Evolutionary conservation across 805 yeast species (phyloP).

Genomic region (Candida sphagnicola): DNA sequence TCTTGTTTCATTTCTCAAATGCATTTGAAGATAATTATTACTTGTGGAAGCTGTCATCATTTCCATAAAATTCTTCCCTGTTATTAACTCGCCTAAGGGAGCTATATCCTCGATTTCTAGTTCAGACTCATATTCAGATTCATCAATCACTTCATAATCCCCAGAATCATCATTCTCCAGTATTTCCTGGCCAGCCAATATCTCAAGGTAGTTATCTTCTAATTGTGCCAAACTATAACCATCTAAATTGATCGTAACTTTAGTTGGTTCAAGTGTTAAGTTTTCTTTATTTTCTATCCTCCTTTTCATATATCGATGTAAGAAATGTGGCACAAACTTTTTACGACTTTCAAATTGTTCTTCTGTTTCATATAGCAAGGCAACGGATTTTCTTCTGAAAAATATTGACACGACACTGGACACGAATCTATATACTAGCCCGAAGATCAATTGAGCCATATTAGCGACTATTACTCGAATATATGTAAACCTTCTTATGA

Average conservation of each 20-base stretch:
- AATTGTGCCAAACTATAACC: conserved; percentile 15
- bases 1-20: conserved; percentile 18
- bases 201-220: conserved; percentile 15
- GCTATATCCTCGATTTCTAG: conserved; percentile 9
- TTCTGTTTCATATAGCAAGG: conserved; percentile 10
- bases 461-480: conserved; percentile 16
- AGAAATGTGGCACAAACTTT: conserved; percentile 22
- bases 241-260: conserved; percentile 12
- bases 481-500: conserved; percentile 17
- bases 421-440: not conserved
- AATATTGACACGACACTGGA: too few species aligned
- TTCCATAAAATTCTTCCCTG: conserved; percentile 23
- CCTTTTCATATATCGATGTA: conserved; percentile 22
- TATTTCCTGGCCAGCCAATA: conserved; percentile 23
- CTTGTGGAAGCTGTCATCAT: conserved; percentile 14
- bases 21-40: conserved; percentile 20
- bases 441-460: conserved; percentile 17
- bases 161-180: conserved; percentile 37
- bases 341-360: conserved; percentile 16
- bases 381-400: not conserved
- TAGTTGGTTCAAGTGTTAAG: not conserved
- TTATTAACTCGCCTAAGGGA: conserved; percentile 19
- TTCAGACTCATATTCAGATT: conserved; percentile 13
- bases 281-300: conserved; percentile 11
- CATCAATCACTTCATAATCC: conserved; percentile 25